A percentile compares a stretch with the other conserved stretches of the same genome.
Conservation (phyloP, 1,284 basidiomycete genomes). For the Hemileia vastatrix region DNA sequence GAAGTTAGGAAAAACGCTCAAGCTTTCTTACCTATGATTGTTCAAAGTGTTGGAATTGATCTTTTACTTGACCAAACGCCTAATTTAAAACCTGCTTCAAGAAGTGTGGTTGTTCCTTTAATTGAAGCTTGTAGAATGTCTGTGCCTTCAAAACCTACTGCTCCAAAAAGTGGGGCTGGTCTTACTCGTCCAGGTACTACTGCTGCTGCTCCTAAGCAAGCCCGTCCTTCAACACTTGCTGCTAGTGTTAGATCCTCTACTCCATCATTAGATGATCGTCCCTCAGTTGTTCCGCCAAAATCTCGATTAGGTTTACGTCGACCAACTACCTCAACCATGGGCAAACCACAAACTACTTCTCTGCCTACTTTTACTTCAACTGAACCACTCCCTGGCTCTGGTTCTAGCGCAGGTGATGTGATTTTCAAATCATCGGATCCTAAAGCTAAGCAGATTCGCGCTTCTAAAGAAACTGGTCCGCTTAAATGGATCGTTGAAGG, state of each 20-base stretch:
- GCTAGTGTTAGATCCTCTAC: conserved; percentile 35
- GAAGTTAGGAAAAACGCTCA: conserved; percentile 89
- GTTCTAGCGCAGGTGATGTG: conserved; percentile 47
- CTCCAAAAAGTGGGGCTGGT: conserved; percentile 22
- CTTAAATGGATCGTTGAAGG: conserved; percentile 54
- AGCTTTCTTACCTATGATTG: conserved; percentile 66
- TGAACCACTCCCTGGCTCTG: conserved; percentile 35
- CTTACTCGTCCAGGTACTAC: conserved; percentile 25
- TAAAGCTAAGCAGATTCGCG: conserved; percentile 63
- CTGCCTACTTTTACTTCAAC: too few species aligned
- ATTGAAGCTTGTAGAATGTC: conserved; percentile 57
- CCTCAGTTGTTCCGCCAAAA: conserved; percentile 29
- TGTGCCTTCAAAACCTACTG: conserved; percentile 1
- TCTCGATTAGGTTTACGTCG: conserved; percentile 28
- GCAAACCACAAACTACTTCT: conserved; percentile 37
- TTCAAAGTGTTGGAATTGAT: conserved; percentile 69
- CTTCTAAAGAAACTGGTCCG: conserved; percentile 63
- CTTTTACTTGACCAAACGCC: conserved; percentile 75
- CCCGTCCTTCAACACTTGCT: conserved; percentile 26
- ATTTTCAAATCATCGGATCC: conserved; percentile 62
- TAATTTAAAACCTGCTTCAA: conserved; percentile 82
- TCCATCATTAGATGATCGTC: conserved; percentile 36
- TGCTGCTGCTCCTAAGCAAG: conserved; percentile 29
- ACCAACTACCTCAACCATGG: conserved; percentile 38
- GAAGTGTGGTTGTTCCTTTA: conserved; percentile 69